These are phyloP conservation scores for Globisporangium mamillatum DNA, from an alignment of 352 stramenopile genomes.

Conservation along the genomic window DNA sequence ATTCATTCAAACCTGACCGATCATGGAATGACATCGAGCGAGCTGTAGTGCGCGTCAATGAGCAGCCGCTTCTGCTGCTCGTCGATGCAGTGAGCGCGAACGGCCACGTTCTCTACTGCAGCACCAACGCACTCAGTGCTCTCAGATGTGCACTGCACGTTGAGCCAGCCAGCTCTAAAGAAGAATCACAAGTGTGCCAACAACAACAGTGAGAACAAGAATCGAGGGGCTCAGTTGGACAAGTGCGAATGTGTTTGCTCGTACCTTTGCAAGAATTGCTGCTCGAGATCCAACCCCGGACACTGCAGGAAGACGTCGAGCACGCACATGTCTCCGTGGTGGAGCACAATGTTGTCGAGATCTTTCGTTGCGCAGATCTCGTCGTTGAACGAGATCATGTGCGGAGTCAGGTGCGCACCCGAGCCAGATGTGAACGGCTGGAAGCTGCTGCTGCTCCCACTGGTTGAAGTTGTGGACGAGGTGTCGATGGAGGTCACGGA, in stretches of 20 bases:
- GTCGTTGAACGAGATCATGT: constrained; percentile 37
- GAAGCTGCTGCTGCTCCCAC: constrained; percentile 16
- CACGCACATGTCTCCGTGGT: constrained; percentile 45
- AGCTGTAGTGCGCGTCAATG: constrained; percentile 9
- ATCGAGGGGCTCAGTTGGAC: neutral
- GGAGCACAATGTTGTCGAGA: constrained; percentile 27
- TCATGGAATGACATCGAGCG: constrained; percentile 5
- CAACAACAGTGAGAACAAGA: neutral
- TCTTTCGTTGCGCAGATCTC: constrained; percentile 22
- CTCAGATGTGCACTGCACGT: constrained; percentile 2
- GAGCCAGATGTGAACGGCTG: constrained; percentile 34
- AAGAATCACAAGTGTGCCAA: neutral
- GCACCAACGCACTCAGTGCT: neutral
- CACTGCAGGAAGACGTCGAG: constrained; percentile 55
- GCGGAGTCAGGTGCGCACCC: constrained; percentile 39
- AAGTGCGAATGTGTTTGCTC: neutral
- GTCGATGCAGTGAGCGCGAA: constrained; percentile 10
- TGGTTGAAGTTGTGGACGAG: constrained; percentile 2
- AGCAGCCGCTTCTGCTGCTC: constrained; percentile 12
- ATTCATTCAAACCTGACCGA: neutral
- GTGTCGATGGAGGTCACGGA: constrained; percentile 11
- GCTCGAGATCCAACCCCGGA: constrained; percentile 44
- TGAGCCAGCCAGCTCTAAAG: constrained; percentile 12
- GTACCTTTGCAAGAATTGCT: constrained; percentile 54
- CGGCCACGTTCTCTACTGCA: neutral